Evolutionary conservation across 1,284 basidiomycete genomes (phyloP).

Genomic region (Inonotus hispidus): DNA sequence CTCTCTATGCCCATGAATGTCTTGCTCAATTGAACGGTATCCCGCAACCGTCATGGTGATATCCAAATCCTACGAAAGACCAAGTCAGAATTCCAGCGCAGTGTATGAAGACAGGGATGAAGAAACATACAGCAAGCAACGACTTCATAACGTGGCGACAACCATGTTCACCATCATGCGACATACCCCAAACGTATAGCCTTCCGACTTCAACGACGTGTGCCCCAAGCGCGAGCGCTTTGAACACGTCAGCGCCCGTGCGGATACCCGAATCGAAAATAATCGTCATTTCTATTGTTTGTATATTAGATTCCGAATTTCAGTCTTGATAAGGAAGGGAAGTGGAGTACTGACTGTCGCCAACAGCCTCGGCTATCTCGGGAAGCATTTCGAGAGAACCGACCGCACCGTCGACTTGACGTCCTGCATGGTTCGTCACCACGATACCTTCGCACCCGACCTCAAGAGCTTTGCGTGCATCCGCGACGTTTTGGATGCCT

Average conservation of each 20-base stretch:
- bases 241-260: constrained; percentile 52
- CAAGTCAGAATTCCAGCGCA: not conserved
- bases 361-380: constrained; percentile 47
- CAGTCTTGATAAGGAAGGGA: not conserved
- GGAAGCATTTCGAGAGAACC: constrained; percentile 49
- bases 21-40: constrained; percentile 35
- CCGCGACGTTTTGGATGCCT: constrained; percentile 45
- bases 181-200: constrained; percentile 47
- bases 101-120: not conserved
- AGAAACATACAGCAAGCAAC: constrained; percentile 39
- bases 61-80: constrained; percentile 42
- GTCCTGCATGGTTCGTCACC: constrained; percentile 55
- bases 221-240: constrained; percentile 47
- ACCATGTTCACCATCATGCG: constrained; percentile 41
- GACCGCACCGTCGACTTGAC: constrained; percentile 57
- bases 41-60: constrained; percentile 49
- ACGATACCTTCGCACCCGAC: constrained; percentile 55
- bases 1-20: constrained; percentile 33
- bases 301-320: not conserved
- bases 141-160: constrained; percentile 54
- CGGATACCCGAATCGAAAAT: constrained; percentile 58
- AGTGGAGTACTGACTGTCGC: constrained; percentile 33
- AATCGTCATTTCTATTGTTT: constrained; percentile 43
- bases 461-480: constrained; percentile 45
- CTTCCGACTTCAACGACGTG: constrained; percentile 43